Evolutionary conservation across 371 early-diverging fungal species (phyloP).

Genomic region (Rhizomucor pusillus): DNA sequence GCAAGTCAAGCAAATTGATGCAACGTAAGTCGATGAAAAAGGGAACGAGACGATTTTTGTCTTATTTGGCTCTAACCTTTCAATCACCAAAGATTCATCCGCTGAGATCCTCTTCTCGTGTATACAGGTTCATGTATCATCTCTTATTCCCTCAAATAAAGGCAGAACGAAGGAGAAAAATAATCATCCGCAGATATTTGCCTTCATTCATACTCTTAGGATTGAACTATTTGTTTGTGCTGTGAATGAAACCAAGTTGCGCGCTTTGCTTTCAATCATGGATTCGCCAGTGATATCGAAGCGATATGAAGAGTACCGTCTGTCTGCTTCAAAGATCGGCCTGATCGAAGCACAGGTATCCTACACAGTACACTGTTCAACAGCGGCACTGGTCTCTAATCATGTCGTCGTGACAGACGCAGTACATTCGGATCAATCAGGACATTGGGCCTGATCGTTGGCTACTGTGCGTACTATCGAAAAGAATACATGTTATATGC

Average conservation of each 20-base stretch:
- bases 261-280: too few relatives aligned
- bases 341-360: slow-evolving; percentile 9
- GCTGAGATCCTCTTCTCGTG: too few relatives aligned
- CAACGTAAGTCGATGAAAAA: slow-evolving; percentile 45
- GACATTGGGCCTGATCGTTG: slow-evolving; percentile 9
- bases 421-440: slow-evolving; percentile 5
- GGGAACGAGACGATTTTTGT: not conserved
- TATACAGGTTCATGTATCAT: too few relatives aligned
- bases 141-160: too few relatives aligned
- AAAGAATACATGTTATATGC: too few relatives aligned
- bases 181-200: too few relatives aligned
- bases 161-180: too few relatives aligned
- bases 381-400: not conserved
- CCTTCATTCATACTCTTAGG: too few relatives aligned
- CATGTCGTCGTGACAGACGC: not conserved
- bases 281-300: not conserved
- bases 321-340: slow-evolving; percentile 7
- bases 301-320: slow-evolving; percentile 1
- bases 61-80: too few relatives aligned
- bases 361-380: not conserved
- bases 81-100: too few relatives aligned
- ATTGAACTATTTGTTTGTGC: too few relatives aligned
- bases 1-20: slow-evolving; percentile 90
- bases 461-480: slow-evolving; percentile 8
- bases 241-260: too few relatives aligned